These are phyloP conservation scores for Penicillium digitatum DNA, from an alignment of 2,329 filamentous ascomycete genomes.

Conservation along the genomic window DNA sequence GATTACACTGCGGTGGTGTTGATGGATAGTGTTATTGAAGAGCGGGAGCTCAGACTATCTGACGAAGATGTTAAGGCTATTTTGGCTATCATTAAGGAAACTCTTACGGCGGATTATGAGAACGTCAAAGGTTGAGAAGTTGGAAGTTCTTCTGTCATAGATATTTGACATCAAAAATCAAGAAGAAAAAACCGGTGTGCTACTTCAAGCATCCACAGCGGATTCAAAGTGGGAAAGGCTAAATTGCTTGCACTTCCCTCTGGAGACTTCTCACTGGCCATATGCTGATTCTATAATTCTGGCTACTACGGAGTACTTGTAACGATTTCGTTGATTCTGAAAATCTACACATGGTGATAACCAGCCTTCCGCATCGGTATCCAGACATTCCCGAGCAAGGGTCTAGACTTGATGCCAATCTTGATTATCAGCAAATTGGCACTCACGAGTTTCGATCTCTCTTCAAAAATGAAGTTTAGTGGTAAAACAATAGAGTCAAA, in stretches of 20 bases:
- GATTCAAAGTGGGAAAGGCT: background rate
- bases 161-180: background rate
- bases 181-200: background rate
- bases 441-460: background rate
- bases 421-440: background rate
- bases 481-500: no score
- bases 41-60: conserved; percentile 40
- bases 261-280: background rate
- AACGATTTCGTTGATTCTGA: background rate
- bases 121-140: conserved; percentile 4
- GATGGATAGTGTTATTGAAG: conserved; percentile 43
- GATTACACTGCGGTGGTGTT: conserved; percentile 37
- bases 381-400: background rate
- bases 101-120: conserved; percentile 24
- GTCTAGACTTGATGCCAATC: background rate
- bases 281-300: background rate
- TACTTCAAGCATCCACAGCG: background rate
- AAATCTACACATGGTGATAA: background rate
- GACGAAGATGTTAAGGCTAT: conserved; percentile 38
- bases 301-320: background rate
- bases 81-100: conserved; percentile 36
- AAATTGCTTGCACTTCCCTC: background rate
- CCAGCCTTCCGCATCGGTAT: background rate
- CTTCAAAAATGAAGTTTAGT: background rate
- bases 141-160: background rate